Evolutionary conservation across 495 filamentous ascomycete genomes (phyloP), one percentile per base, ranked within the genome.

Genomic region (Cercophora samala): DNA sequence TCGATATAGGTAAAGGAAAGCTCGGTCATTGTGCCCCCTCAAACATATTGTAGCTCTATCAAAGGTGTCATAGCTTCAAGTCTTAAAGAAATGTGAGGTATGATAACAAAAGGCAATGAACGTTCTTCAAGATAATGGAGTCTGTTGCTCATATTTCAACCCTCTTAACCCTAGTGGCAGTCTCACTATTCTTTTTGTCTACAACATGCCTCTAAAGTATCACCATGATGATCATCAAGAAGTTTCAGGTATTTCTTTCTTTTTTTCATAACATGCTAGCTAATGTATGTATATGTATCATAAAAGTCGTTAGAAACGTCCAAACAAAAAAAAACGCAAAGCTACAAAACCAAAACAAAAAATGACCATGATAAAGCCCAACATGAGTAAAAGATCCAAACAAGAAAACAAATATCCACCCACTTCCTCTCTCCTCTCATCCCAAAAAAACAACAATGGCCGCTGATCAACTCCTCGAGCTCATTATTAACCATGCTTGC

Each of bases 391-490:
- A 19, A 56, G 4, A 56, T 56, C 53, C 53, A 56, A 56, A 8
- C 5, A 23, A 22, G n/a, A 56, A 56, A 56, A 19, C 22, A 56
- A 56, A 56, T 21, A 18, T 23, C 53, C 19, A 15, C 53, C 53
- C 53, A 56, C 53, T 56, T 18, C 53, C 11, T 56, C 18, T 19
- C 22, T 23, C 53, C 53, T 23, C 22, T 22, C 22, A 19, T 11
- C n/a, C 52, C 52, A 54, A 54, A 54, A 17, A 54, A 54, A 21
- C 15, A 22, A 56, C 53, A 23, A 56, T 56, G 53, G 22, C 53
- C 53, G n/a, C 53, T 56, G 53, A 22, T 19, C 65, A 68, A 3
- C 37, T 46, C 17, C 66, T 61, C 13, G 37, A 72, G 29, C 8
- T 42, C 32, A 21, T 21, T 5, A 42, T 23, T 56, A 56, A 56